Evolutionary conservation across 1,284 basidiomycete species (phyloP), one percentile per base, ranked within the genome.

Genomic region (Boletus calvinii): DNA sequence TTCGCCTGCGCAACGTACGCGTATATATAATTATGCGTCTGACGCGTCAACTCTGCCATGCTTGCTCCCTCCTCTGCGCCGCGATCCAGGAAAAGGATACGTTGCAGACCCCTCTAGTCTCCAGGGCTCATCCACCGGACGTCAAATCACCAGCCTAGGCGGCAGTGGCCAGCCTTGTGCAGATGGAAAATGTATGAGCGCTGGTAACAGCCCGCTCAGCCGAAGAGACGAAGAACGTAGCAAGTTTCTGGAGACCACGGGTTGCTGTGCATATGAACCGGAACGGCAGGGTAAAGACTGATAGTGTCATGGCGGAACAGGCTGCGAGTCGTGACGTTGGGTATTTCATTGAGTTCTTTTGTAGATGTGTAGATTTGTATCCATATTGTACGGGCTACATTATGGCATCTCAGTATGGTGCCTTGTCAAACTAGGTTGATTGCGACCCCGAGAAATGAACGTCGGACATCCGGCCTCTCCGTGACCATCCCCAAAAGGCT

Each of bases 1-100:
- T 22, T 86, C 84, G 2, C 54, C 73, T 10, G 62, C 73, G 1
- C 87, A 89, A 57, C 77, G 76, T 17, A 67, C 76, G 41, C 80
- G 77, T 22, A 74, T 89, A 20, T 81, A 75, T 59, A 67, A 71
- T 31, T 84, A 81, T 56, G 84, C 84, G 1, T 73, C 79, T 1
- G 73, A 77, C 11, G 57, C 70, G 1, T 56, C 69, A 1, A 87
- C 85, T 1, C 75, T 89, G n/a, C 84, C 83, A 2, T 70, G 65
- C 12, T 60, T 79, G 12, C 69, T 76, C 15, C 74, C 74, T 10
- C 57, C 61, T 24, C 60, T 77, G 4, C 62, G 55, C 13, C 57
- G 57, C 36, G 57, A 55, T 38, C 44, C 48, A 2, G 39, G 54
- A 29, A 55, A 43, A 22, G 62, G 50, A 10, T 74, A 69, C 54